Base-by-base conservation (phyloP, 2,329 filamentous ascomycete species). In the Rutstroemia sp. region DNA sequence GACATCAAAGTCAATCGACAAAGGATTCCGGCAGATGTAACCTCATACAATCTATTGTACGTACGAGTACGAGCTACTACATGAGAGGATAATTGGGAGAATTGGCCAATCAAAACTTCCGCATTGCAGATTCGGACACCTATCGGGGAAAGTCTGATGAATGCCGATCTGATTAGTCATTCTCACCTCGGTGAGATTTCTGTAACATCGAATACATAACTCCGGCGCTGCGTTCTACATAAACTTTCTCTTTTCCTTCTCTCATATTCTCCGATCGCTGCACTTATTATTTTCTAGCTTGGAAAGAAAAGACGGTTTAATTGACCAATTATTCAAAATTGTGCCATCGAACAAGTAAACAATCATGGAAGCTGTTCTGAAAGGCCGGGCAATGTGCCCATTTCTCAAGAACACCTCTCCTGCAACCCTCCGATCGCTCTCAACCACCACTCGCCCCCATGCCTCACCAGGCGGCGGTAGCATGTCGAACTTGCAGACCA, bases 341-440 rank as follows among this genome's bases (percentile, higher is more conserved):
- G n/a, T 3, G 9, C 27, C 34, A 12, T 38, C 19, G 44, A 54
- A 48, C 21, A 48, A 54, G 6, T 19, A 54, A 48, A 36, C 0
- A 44, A 51, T 38, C 2, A 56, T 56, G 53, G 53, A 56, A 56
- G 53, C 53, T 9, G 48, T 56, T 6, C 53, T 56, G 17, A 56
- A 56, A 51, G 53, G 53, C 16, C 53, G 53, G 53, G 53, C 88
- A 71, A 88, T 99, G 86, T 99, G 94, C 76, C 94, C 94, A 56
- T 99, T 99, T 76, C 79, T 99, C 73, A 92, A 92, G 79, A 89
- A 92, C 76, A 92, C 94, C 38, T 92, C 92, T 39, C 90, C 92
- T 65, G 87, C 91, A 65, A 92, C 91, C 56, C 84, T 99, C 62
- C 92, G 94, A 65, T 88, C 92, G 58, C 82, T 99, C 69, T 95